Conservation (phyloP, 2,329 filamentous ascomycete species). For the Zopfia rhizophila region DNA sequence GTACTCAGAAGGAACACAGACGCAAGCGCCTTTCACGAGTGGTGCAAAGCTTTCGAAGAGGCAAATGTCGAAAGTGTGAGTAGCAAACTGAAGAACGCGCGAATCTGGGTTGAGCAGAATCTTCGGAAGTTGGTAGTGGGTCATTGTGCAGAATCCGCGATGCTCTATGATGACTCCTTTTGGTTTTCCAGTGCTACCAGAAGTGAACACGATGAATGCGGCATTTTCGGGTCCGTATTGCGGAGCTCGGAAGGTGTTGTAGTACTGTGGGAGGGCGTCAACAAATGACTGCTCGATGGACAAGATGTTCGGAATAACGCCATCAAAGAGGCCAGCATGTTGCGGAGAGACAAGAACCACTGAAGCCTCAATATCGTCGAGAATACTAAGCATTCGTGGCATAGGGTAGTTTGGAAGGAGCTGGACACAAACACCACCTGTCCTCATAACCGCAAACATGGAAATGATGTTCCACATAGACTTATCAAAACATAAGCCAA, state of each 20-base stretch:
- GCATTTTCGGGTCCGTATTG: conserved; percentile 49
- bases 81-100: conserved; percentile 17
- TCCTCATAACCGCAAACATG: conserved; percentile 40
- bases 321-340: conserved; percentile 25
- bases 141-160: conserved; percentile 61
- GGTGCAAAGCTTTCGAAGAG: conserved; percentile 14
- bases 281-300: conserved; percentile 16
- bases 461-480: conserved; percentile 39
- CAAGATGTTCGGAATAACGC: conserved; percentile 48
- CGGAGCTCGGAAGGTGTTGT: conserved; percentile 34
- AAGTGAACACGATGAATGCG: conserved; percentile 67
- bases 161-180: conserved; percentile 71
- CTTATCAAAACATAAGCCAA: conserved; percentile 44
- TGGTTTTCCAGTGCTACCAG: conserved; percentile 44
- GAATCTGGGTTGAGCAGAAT: conserved; percentile 29
- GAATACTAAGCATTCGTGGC: conserved; percentile 16
- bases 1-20: conserved; percentile 41
- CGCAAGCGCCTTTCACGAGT: conserved; percentile 9
- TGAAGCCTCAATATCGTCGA: conserved; percentile 19
- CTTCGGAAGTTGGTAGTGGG: too few species aligned
- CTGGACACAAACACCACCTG: conserved; percentile 31
- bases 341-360: conserved; percentile 23
- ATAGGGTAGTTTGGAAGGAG: conserved; percentile 19
- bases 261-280: conserved; percentile 20
- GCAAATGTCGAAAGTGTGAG: conserved; percentile 15